Evolutionary conservation across 1,284 basidiomycete species (phyloP), one percentile per base, ranked within the genome.

Genomic region (Cutaneotrichosporon curvatum): DNA sequence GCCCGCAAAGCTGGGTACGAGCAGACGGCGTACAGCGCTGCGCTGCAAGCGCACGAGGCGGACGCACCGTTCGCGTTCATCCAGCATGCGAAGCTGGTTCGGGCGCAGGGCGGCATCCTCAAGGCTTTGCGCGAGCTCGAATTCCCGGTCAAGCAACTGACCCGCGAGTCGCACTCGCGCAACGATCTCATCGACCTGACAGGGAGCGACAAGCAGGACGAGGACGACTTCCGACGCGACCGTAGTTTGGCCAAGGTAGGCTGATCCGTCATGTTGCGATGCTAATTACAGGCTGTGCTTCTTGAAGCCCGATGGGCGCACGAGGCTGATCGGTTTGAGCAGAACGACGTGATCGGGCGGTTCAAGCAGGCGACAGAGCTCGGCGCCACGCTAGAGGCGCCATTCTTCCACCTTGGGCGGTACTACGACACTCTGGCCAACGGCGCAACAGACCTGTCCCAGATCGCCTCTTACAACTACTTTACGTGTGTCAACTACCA

Each of bases 21-120:
- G 74, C 95, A 98, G 73, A 96, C 94, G 0, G 91, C 95, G 3
- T 99, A 98, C 66, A 96, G 87, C 61, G 92, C 95, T 1, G 82
- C 89, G 45, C 77, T 99, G 1, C 95, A 98, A 70, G 89, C 91
- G 0, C 80, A 82, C 47, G 84, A 90, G 62, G 79, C 77, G 55
- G 77, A 82, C 28, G 80, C 83, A 0, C 79, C 80, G 0, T 90
- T 86, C 61, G 82, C 85, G 4, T 97, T 95, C 72, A 79, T 96
- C 36, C 89, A 98, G 67, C 87, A 84, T 57, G 87, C 89, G 2
- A 97, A 92, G 67, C 79, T 98, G 3, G 74, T 87, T 38, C 84
- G 84, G 53, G 80, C 81, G 4, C 81, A 79, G 41, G 91, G 88
- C 9, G 85, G 95, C 58, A 81, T 85, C 4, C 74, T 94, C 32